A percentile compares a stretch with the other conserved stretches of the same genome.
phyloP scores from a whole-genome alignment of 2,329 filamentous ascomycete genomes.

The Epichloe hybrida region DNA sequence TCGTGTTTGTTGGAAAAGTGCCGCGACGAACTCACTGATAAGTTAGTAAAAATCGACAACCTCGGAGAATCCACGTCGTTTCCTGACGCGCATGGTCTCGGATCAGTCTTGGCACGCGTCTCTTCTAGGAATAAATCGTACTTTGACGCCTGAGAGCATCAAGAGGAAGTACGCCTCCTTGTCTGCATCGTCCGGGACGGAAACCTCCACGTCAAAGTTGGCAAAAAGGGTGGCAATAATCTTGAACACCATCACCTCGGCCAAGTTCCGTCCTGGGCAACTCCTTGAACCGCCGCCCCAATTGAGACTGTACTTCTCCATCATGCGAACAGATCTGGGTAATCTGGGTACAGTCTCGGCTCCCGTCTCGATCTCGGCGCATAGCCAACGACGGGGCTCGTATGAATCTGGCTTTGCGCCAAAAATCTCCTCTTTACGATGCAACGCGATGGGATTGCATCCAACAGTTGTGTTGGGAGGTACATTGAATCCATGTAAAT shows the following conservation, averaged over 20 bases:
- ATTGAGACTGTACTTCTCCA: constrained; percentile 35
- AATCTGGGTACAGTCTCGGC: constrained; percentile 4
- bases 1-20: no score
- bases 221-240: constrained; percentile 29
- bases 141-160: constrained; percentile 35
- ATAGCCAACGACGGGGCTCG: constrained; percentile 34
- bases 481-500: constrained; percentile 25
- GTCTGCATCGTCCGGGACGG: constrained; percentile 24
- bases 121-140: constrained; percentile 18
- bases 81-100: no score
- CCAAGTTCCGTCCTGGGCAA: constrained; percentile 37
- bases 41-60: no score
- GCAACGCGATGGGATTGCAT: constrained; percentile 36
- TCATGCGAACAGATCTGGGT: constrained; percentile 15
- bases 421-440: constrained; percentile 35
- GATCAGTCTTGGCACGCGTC: not conserved
- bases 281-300: constrained; percentile 39
- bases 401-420: constrained; percentile 31
- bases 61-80: no score
- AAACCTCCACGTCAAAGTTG: constrained; percentile 30
- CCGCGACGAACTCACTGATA: no score
- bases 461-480: constrained; percentile 34
- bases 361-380: constrained; percentile 12
- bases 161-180: constrained; percentile 37
- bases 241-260: constrained; percentile 35